Evolutionary conservation across 2,329 filamentous ascomycete genomes (phyloP), one percentile per base, ranked within the genome.

Genomic region (Macroventuria anomochaeta): DNA sequence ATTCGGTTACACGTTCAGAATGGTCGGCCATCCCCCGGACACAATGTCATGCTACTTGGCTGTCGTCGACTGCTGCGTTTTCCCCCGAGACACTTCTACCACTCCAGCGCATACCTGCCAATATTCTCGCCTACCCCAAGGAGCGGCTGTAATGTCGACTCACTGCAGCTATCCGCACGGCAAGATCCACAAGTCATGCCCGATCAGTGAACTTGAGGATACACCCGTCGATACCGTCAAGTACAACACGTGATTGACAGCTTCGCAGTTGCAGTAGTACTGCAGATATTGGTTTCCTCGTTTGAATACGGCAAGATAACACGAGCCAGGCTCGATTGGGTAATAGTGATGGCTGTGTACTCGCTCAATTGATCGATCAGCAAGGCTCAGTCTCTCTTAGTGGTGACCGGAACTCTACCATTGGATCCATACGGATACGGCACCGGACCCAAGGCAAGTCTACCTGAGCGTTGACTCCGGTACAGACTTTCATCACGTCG

Each of bases 221-320:
- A 47, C 37, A 52, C 10, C 29, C 38, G 31, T 29, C 8, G 13
- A 20, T 46, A 4, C 49, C 33, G 23, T 18, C 17, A 10, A 31
- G 20, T 18, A 31, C 48, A 36, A 31, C 53, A 60, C 52, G 57
- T 52, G 48, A 54, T 40, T 54, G 55, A 56, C 57, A 54, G 51
- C 28, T 50, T 28, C 17, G 18, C 26, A 23, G 23, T 46, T 31
- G 38, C 25, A 46, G 31, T 37, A 7, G n/a, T 36, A 46, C 37
- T 15, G 18, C n/a, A 32, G 11, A 23, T 26, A 31, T 41, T 41
- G 37, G 31, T 23, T 17, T 15, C 28, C 29, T 32, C 20, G 13
- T 32, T 17, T 11, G 17, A 23, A 23, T 15, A 17, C 3, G 17
- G 10, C 7, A 1, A 18, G 12, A 36, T 46, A 25, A 5, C 20